Conservation (phyloP, 2,329 filamentous ascomycete genomes). For the Fusarium albidum region DNA sequence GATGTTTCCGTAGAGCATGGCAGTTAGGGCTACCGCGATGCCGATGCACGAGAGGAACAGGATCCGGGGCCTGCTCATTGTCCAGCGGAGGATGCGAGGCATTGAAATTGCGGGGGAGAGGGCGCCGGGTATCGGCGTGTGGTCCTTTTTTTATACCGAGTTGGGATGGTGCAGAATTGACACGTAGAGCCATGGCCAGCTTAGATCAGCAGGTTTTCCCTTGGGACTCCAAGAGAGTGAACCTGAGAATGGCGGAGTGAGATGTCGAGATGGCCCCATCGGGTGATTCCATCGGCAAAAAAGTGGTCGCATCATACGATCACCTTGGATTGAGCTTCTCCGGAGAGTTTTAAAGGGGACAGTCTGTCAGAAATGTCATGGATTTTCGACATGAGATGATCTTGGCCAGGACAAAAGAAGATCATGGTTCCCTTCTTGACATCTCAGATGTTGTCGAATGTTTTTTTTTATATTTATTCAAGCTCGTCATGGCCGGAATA, state of each 20-base stretch:
- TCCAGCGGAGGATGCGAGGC: conserved; percentile 42
- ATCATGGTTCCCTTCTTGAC: neutral
- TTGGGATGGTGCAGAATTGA: conserved; percentile 5
- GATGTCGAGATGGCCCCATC: conserved; percentile 17
- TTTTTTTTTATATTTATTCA: neutral
- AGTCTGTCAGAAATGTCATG: neutral
- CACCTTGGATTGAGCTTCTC: conserved; percentile 20
- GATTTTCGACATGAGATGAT: neutral
- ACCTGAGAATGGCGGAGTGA: neutral
- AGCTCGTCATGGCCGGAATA: neutral
- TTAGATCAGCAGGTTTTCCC: conserved; percentile 10
- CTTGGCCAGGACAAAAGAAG: neutral
- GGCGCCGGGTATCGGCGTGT: conserved; percentile 28
- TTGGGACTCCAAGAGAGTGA: neutral
- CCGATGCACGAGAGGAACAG: conserved; percentile 40
- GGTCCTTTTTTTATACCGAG: conserved; percentile 34
- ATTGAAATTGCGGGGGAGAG: conserved; percentile 28
- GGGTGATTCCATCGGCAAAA: conserved; percentile 27
- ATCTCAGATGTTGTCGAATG: neutral
- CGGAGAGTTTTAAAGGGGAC: neutral
- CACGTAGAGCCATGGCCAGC: conserved; percentile 9
- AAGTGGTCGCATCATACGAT: conserved; percentile 28
- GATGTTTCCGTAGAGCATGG: conserved; percentile 42
- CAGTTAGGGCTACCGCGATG: conserved; percentile 39
- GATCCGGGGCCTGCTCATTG: conserved; percentile 41